phyloP scores from a whole-genome alignment of 2,329 filamentous ascomycete genomes.

The Fusarium bulbicola region DNA sequence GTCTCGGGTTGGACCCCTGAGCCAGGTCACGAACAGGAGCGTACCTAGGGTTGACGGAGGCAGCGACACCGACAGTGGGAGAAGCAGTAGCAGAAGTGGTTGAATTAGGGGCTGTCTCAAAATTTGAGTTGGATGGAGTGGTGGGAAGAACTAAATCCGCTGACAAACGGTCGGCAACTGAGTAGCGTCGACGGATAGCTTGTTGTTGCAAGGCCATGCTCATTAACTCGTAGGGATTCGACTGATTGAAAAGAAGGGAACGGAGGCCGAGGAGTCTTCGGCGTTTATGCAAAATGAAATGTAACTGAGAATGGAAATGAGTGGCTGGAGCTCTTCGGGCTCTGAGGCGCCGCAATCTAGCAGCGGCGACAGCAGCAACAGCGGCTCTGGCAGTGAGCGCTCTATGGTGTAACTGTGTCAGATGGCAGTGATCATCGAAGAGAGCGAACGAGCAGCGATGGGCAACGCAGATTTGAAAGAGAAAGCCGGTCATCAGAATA shows the following conservation, averaged over 20 bases:
- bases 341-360: constrained; percentile 52
- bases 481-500: constrained; percentile 57
- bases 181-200: constrained; percentile 53
- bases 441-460: constrained; percentile 57
- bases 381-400: constrained; percentile 56
- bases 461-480: constrained; percentile 58
- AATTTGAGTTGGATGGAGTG: constrained; percentile 32
- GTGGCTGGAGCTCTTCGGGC: constrained; percentile 49
- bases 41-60: constrained; percentile 16
- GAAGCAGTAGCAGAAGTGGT: constrained; percentile 11
- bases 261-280: constrained; percentile 46
- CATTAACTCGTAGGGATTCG: constrained; percentile 38
- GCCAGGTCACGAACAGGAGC: constrained; percentile 22
- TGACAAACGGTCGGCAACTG: constrained; percentile 49
- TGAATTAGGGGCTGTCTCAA: constrained; percentile 22
- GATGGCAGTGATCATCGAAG: constrained; percentile 55
- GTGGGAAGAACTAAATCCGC: constrained; percentile 40
- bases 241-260: constrained; percentile 40
- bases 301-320: constrained; percentile 35
- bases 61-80: constrained; percentile 12
- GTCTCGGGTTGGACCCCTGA: constrained; percentile 19
- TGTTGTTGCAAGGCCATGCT: constrained; percentile 49
- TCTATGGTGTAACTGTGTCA: constrained; percentile 52
- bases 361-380: constrained; percentile 51
- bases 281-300: constrained; percentile 45